These are phyloP conservation scores for Calonectria pteridis DNA, from an alignment of 2,329 filamentous ascomycete genomes.

Conservation along the genomic window DNA sequence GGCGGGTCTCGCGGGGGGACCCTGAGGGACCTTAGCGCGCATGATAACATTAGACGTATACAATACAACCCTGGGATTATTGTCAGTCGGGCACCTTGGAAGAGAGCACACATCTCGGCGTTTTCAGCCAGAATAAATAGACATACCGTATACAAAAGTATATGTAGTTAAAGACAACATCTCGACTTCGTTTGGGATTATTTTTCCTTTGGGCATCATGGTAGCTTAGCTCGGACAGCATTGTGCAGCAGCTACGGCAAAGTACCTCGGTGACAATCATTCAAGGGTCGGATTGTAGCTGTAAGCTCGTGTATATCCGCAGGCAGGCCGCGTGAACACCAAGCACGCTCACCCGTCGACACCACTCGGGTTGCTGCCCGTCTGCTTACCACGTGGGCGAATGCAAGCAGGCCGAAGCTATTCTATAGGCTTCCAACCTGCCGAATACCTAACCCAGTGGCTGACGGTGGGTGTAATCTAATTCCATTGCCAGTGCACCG, in stretches of 20 bases:
- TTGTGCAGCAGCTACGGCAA: too few relatives aligned
- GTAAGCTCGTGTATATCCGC: not conserved
- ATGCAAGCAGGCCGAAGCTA: not conserved
- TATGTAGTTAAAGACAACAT: too few relatives aligned
- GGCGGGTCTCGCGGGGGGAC: not conserved
- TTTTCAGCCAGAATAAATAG: too few relatives aligned
- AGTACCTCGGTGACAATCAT: too few relatives aligned
- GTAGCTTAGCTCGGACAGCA: too few relatives aligned
- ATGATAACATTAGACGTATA: not conserved
- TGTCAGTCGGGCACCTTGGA: too few relatives aligned
- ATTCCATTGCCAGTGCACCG: not conserved
- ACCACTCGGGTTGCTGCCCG: not conserved
- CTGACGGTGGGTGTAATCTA: not conserved
- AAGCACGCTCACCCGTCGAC: not conserved
- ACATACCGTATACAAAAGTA: too few relatives aligned
- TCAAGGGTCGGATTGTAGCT: not conserved
- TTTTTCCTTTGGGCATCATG: too few relatives aligned
- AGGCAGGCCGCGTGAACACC: slow-evolving; percentile 19
- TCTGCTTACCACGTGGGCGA: slow-evolving; percentile 17
- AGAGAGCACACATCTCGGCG: too few relatives aligned
- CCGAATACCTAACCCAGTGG: slow-evolving; percentile 2
- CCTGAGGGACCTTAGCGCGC: not conserved
- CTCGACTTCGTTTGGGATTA: too few relatives aligned
- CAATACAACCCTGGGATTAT: too few relatives aligned
- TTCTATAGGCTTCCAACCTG: not conserved